Evolutionary conservation across 2,329 filamentous ascomycete species (phyloP).

Genomic region (Eurotiales sp.): DNA sequence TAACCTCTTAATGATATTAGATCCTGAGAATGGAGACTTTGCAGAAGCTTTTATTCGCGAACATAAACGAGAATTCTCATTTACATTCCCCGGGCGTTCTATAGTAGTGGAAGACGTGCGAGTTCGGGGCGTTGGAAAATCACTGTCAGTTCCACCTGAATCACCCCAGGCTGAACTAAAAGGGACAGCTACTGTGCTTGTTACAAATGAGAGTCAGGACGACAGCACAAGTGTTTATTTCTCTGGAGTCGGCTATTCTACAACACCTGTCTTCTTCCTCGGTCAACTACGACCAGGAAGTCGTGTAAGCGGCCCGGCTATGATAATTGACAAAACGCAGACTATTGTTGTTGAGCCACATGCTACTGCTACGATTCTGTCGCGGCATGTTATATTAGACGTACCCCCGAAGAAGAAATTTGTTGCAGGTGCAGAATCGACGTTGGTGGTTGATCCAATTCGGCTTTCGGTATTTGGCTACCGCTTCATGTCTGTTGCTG

Average conservation of each 20-base stretch:
- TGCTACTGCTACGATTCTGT: constrained; percentile 71
- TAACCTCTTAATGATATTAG: constrained; percentile 39
- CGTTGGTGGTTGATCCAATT: constrained; percentile 45
- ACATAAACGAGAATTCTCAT: constrained; percentile 42
- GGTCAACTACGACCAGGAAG: constrained; percentile 18
- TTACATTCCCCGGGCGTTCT: constrained; percentile 31
- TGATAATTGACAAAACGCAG: constrained; percentile 66
- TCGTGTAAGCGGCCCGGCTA: constrained; percentile 29
- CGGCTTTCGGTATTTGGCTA: constrained; percentile 54
- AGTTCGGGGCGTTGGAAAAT: constrained; percentile 30
- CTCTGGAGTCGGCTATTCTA: constrained; percentile 22
- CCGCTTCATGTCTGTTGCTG: constrained; percentile 57
- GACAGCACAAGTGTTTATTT: constrained; percentile 24
- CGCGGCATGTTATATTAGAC: constrained; percentile 87
- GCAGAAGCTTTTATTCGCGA: constrained; percentile 32
- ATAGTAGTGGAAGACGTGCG: constrained; percentile 40
- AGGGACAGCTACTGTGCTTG: constrained; percentile 13
- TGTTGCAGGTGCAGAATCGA: constrained; percentile 23
- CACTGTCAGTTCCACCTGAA: constrained; percentile 7
- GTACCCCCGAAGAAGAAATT: constrained; percentile 54
- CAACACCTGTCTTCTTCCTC: constrained; percentile 26
- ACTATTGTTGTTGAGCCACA: constrained; percentile 86
- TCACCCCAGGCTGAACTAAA: constrained; percentile 8
- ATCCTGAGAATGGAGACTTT: constrained; percentile 35
- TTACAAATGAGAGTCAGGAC: constrained; percentile 15